Conservation (phyloP, 2,329 filamentous ascomycete species). For the Aureobasidium pullulans region DNA sequence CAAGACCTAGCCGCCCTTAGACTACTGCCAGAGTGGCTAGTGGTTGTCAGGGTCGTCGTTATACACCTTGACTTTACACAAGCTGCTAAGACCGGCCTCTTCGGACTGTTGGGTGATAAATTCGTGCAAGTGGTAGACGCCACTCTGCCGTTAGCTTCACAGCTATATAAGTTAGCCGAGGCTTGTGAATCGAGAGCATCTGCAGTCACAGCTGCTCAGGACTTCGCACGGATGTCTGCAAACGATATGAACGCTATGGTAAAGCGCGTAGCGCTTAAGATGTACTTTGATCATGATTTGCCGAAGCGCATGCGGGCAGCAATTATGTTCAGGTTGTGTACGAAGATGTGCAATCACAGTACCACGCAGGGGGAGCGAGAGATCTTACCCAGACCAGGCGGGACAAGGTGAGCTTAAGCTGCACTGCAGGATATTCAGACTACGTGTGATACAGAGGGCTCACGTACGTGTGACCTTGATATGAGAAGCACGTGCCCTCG, state of each 20-base stretch:
- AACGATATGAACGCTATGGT: constrained; percentile 3
- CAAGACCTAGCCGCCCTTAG: not conserved
- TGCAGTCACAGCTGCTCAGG: not conserved
- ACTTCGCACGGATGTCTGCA: not conserved
- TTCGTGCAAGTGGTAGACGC: constrained; percentile 15
- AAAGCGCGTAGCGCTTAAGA: not conserved
- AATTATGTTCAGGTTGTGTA: constrained; percentile 9
- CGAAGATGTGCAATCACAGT: constrained; percentile 1
- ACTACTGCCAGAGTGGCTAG: constrained; percentile 5
- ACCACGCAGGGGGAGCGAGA: not conserved
- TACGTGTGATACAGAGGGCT: too few species aligned
- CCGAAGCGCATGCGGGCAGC: not conserved
- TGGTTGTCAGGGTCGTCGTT: constrained; percentile 12
- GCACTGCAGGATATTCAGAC: too few species aligned
- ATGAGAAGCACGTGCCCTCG: too few species aligned
- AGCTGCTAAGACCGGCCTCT: constrained; percentile 9
- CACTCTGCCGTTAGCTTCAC: not conserved
- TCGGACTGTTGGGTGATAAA: constrained; percentile 14
- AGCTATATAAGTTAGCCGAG: constrained; percentile 2
- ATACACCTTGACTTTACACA: constrained; percentile 3
- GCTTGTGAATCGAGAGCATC: not conserved
- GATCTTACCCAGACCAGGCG: too few species aligned
- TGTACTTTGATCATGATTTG: not conserved
- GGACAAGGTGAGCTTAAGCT: too few species aligned
- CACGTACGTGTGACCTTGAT: too few species aligned